Evolutionary conservation across 164 flowering plant genomes (phyloP).

Genomic region (Liquidambar formosana): DNA sequence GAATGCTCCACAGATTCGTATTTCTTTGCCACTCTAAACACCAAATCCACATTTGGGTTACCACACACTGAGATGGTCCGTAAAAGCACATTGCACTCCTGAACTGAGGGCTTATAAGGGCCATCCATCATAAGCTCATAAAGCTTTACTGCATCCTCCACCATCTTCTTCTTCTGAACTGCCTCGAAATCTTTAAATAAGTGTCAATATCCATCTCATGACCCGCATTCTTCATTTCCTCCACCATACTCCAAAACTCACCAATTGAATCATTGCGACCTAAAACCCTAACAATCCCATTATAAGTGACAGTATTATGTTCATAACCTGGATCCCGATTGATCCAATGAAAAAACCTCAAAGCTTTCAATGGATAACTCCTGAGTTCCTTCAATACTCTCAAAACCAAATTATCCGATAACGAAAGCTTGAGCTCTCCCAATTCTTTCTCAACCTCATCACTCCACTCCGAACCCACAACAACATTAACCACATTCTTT

Average conservation of each 20-base stretch:
- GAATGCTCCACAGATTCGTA: constrained; percentile 55
- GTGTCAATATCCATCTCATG: constrained; percentile 76
- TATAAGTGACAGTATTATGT: constrained; percentile 73
- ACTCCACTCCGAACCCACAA: constrained; percentile 51
- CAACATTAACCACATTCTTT: constrained; percentile 36
- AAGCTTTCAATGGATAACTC: constrained; percentile 53
- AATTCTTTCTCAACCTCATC: constrained; percentile 49
- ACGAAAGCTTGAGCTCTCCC: constrained; percentile 31
- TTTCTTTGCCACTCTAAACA: constrained; percentile 61
- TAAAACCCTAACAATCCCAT: constrained; percentile 65
- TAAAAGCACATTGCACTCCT: constrained; percentile 58
- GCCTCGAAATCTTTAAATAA: constrained; percentile 71
- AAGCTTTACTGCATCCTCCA: constrained; percentile 80
- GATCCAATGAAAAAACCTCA: constrained; percentile 65
- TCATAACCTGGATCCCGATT: constrained; percentile 30
- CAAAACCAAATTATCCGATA: constrained; percentile 58
- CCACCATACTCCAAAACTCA: constrained; percentile 72
- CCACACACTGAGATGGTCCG: constrained; percentile 35
- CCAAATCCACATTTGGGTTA: constrained; percentile 57
- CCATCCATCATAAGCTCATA: constrained; percentile 94
- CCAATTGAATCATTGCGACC: constrained; percentile 51
- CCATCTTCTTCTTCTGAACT: constrained; percentile 64
- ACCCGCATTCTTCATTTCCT: constrained; percentile 70
- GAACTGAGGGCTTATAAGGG: constrained; percentile 62
- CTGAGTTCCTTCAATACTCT: constrained; percentile 61